Evolutionary conservation across 371 early-diverging fungal genomes (phyloP).

Genomic region (Phascolomyces articulosus): DNA sequence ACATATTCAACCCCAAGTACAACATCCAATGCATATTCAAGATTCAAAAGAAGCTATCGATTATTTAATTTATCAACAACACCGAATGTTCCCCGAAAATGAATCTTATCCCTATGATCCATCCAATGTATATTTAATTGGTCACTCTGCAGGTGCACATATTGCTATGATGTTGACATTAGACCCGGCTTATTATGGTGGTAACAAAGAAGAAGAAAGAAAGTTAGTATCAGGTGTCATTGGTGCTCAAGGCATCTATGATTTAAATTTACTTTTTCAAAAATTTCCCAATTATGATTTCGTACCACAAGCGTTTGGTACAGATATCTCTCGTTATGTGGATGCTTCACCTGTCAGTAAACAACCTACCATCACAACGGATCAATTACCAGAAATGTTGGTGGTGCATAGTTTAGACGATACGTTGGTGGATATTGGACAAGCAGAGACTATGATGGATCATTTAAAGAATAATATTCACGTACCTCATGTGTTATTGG

Average conservation of each 20-base stretch:
- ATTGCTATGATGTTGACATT: constrained; percentile 65
- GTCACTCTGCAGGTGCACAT: constrained; percentile 89
- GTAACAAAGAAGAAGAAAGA: neutral
- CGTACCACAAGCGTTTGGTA: constrained; percentile 68
- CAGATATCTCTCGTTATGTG: constrained; percentile 23
- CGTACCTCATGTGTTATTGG: constrained; percentile 23
- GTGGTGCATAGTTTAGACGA: constrained; percentile 73
- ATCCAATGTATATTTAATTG: constrained; percentile 60
- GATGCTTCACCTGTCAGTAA: constrained; percentile 52
- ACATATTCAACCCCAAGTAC: constrained; percentile 15
- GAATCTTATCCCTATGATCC: constrained; percentile 32
- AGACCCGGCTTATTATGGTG: constrained; percentile 31
- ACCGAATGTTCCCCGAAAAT: neutral
- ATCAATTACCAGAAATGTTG: constrained; percentile 45
- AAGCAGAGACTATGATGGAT: constrained; percentile 55
- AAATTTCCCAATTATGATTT: constrained; percentile 78
- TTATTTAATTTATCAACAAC: constrained; percentile 36
- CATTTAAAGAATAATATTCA: constrained; percentile 39
- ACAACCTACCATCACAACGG: neutral
- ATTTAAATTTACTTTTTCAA: constrained; percentile 63
- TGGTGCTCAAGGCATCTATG: constrained; percentile 84
- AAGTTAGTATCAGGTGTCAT: constrained; percentile 48
- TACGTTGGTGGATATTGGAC: constrained; percentile 63
- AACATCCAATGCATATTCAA: constrained; percentile 63
- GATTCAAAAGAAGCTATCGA: constrained; percentile 58